Percentiles rank a stretch among this genome's conserved stretches.
Evolutionary conservation across 73 alveolate genomes (phyloP).

Genomic region (Uronychia binucleata): DNA sequence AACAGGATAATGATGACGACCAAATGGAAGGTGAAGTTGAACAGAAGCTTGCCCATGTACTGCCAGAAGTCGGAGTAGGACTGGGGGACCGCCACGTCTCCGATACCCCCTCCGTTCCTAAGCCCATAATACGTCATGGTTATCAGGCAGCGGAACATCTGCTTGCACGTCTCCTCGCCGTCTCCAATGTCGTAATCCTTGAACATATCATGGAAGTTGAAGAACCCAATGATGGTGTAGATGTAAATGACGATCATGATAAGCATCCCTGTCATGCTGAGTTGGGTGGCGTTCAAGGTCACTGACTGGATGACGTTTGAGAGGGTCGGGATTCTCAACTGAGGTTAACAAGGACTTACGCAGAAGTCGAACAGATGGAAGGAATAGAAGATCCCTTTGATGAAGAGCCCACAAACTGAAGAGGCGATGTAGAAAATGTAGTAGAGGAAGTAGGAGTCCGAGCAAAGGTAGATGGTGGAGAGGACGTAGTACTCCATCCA

Average conservation of each 20-base stretch:
- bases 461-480: conserved; percentile 23
- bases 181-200: conserved; percentile 4
- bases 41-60: conserved; percentile 62
- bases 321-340: conserved; percentile 31
- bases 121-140: conserved; percentile 84
- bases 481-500: conserved; percentile 33
- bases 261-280: conserved; percentile 25
- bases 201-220: conserved; percentile 49
- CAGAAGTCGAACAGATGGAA: conserved; percentile 55
- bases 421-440: conserved; percentile 50
- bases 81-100: conserved; percentile 77
- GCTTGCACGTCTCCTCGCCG: conserved; percentile 67
- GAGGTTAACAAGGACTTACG: not conserved
- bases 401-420: conserved; percentile 43
- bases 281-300: conserved; percentile 3
- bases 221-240: conserved; percentile 51
- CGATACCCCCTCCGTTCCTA: conserved; percentile 97
- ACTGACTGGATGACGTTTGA: conserved; percentile 21
- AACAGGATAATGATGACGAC: conserved; percentile 86
- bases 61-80: conserved; percentile 13
- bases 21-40: conserved; percentile 87
- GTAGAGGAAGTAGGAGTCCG: conserved; percentile 54
- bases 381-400: conserved; percentile 34
- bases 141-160: conserved; percentile 78
- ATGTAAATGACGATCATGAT: conserved; percentile 35